Conservation (phyloP, 2,329 filamentous ascomycete genomes). For the Stagonosporopsis chrysanthemi region DNA sequence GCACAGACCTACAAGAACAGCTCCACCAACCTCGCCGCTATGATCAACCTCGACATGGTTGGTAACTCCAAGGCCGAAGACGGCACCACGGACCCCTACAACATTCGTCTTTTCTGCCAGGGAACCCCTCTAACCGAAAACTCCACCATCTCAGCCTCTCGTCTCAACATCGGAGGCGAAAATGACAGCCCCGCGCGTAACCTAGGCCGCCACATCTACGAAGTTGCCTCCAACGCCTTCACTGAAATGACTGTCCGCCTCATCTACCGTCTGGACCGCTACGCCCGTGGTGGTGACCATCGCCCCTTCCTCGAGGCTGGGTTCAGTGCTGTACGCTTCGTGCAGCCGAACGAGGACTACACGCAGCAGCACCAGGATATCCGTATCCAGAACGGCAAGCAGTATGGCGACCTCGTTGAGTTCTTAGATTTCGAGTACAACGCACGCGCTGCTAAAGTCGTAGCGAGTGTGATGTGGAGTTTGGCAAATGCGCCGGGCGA, state of each 20-base stretch:
- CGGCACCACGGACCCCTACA: conserved; percentile 54
- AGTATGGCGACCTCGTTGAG: conserved; percentile 62
- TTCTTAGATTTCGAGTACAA: conserved; percentile 63
- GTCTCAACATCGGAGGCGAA: conserved; percentile 52
- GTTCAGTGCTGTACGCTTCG: conserved; percentile 61
- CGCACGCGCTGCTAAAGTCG: conserved; percentile 61
- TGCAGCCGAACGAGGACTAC: conserved; percentile 63
- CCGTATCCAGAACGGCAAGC: conserved; percentile 55
- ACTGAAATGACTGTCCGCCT: conserved; percentile 62
- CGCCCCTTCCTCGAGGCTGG: conserved; percentile 60
- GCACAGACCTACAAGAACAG: conserved; percentile 59
- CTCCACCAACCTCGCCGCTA: conserved; percentile 60
- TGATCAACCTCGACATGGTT: conserved; percentile 64
- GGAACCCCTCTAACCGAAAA: conserved; percentile 56
- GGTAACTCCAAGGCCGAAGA: conserved; percentile 54
- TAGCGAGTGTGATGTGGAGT: conserved; percentile 60
- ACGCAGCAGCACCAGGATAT: conserved; percentile 64
- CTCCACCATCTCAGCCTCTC: conserved; percentile 40
- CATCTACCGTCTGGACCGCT: conserved; percentile 63
- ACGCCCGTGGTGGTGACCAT: conserved; percentile 64
- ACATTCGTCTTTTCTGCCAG: conserved; percentile 61
- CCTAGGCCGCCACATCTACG: conserved; percentile 61
- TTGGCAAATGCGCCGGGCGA: conserved; percentile 59
- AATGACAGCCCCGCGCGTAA: conserved; percentile 62
- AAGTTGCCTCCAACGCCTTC: conserved; percentile 58